Conservation (phyloP, 108 stramenopile genomes). For the Cyclotella sp. region DNA sequence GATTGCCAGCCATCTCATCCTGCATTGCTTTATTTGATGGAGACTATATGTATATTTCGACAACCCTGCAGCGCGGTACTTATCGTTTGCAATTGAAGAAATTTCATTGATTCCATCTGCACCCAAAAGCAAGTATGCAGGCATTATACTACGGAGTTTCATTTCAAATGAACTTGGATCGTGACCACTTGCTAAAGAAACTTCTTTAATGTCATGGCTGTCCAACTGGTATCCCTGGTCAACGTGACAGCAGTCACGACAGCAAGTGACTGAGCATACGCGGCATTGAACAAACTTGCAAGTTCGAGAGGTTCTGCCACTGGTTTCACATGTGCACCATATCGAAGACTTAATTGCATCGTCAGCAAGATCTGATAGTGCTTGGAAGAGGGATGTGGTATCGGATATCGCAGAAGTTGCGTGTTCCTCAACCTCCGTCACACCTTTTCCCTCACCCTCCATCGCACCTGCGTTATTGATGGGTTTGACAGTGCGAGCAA, state of each 20-base stretch:
- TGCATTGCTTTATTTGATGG: slow-evolving; percentile 55
- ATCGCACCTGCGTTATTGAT: neutral
- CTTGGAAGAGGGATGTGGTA: slow-evolving; percentile 36
- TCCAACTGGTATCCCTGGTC: slow-evolving; percentile 57
- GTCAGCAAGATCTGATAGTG: slow-evolving; percentile 39
- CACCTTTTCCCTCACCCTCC: neutral
- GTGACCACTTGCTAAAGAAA: slow-evolving; percentile 20
- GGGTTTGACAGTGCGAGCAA: neutral
- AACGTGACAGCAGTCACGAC: slow-evolving; percentile 50
- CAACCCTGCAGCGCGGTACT: slow-evolving; percentile 40
- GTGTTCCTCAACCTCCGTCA: neutral
- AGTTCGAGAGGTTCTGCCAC: slow-evolving; percentile 50
- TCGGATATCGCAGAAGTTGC: slow-evolving; percentile 9
- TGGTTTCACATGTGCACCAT: slow-evolving; percentile 73
- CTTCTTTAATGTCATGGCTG: slow-evolving; percentile 47
- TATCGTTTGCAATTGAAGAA: slow-evolving; percentile 48
- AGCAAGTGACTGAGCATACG: slow-evolving; percentile 58
- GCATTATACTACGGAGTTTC: slow-evolving; percentile 54
- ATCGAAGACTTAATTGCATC: slow-evolving; percentile 65
- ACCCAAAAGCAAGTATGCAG: slow-evolving; percentile 46
- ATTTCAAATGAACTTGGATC: slow-evolving; percentile 40
- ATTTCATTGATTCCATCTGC: slow-evolving; percentile 46
- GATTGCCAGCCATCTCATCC: slow-evolving; percentile 55
- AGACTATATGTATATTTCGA: slow-evolving; percentile 53
- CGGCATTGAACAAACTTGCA: slow-evolving; percentile 53